Conservation (phyloP, 176 grass and related monocot genomes). For the Ensete ventricosum region DNA sequence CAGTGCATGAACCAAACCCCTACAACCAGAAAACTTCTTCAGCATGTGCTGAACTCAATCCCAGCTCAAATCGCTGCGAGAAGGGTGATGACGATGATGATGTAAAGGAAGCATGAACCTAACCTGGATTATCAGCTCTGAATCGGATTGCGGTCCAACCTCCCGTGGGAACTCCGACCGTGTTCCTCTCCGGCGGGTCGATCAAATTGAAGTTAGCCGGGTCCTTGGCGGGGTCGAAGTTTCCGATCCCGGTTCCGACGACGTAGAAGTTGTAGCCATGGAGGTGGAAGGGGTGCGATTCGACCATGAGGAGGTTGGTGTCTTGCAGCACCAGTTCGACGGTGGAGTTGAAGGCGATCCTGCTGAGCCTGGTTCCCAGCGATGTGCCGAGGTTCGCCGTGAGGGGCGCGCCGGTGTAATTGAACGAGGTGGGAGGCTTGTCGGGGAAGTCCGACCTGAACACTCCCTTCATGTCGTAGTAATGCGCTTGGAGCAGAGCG, state of each 20-base stretch:
- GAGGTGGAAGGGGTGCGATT: slow-evolving; percentile 65
- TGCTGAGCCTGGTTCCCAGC: slow-evolving; percentile 43
- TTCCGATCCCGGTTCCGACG: slow-evolving; percentile 40
- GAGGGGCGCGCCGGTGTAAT: slow-evolving; percentile 47
- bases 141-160: slow-evolving; percentile 55
- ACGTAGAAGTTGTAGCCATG: slow-evolving; percentile 65
- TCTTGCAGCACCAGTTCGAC: slow-evolving; percentile 61
- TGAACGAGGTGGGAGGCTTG: slow-evolving; percentile 27
- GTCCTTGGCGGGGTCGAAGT: slow-evolving; percentile 48
- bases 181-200: slow-evolving; percentile 57
- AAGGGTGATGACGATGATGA: no score
- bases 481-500: slow-evolving; percentile 45
- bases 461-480: slow-evolving; percentile 28
- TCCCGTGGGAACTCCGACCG: slow-evolving; percentile 43
- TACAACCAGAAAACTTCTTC: not conserved
- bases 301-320: slow-evolving; percentile 41
- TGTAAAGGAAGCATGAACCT: not conserved
- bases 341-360: slow-evolving; percentile 43
- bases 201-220: slow-evolving; percentile 42
- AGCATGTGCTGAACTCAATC: no score
- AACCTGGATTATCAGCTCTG: slow-evolving; percentile 38
- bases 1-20: slow-evolving; percentile 71
- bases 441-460: slow-evolving; percentile 53
- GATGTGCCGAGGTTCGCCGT: slow-evolving; percentile 44
- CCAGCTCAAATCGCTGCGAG: no score